These are phyloP conservation scores for Salix dunnii DNA, from an alignment of 345 rosid genomes.

Conservation along the genomic window DNA sequence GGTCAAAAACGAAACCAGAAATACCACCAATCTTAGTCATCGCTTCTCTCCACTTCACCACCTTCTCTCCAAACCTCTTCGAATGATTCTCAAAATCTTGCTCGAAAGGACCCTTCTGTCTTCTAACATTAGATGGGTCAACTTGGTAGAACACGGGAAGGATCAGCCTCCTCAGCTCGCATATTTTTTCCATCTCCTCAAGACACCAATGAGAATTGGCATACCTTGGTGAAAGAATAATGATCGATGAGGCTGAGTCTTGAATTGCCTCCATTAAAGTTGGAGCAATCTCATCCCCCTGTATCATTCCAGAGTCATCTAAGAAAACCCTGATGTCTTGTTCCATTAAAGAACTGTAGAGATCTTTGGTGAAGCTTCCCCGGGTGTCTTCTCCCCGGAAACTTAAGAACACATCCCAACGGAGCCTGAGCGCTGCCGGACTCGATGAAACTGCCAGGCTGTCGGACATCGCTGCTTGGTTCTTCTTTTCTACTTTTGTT, in stretches of 20 bases:
- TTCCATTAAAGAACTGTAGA: constrained; percentile 22
- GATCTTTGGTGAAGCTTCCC: constrained; percentile 20
- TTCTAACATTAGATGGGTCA: constrained; percentile 47
- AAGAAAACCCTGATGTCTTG: constrained; percentile 34
- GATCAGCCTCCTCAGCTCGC: constrained; percentile 31
- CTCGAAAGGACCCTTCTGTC: constrained; percentile 34
- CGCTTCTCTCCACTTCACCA: constrained; percentile 41
- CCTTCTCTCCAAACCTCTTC: constrained; percentile 18
- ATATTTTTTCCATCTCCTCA: constrained; percentile 42
- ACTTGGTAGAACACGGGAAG: constrained; percentile 49
- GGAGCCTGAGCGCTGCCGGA: constrained; percentile 35
- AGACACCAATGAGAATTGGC: constrained; percentile 50
- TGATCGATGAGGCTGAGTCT: constrained; percentile 47
- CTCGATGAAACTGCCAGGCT: not conserved
- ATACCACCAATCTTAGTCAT: constrained; percentile 37
- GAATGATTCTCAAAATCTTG: constrained; percentile 26
- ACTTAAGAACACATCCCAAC: constrained; percentile 54
- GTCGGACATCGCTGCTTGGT: not conserved
- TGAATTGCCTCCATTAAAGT: constrained; percentile 40
- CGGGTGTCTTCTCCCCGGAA: constrained; percentile 61
- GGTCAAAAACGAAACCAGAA: constrained; percentile 19
- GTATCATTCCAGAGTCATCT: constrained; percentile 39
- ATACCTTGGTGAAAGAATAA: constrained; percentile 38
- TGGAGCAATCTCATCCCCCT: constrained; percentile 42
- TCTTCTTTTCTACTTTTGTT: too few relatives aligned